Conservation (phyloP, 805 yeast species). For the Kazachstania bromeliacearum region DNA sequence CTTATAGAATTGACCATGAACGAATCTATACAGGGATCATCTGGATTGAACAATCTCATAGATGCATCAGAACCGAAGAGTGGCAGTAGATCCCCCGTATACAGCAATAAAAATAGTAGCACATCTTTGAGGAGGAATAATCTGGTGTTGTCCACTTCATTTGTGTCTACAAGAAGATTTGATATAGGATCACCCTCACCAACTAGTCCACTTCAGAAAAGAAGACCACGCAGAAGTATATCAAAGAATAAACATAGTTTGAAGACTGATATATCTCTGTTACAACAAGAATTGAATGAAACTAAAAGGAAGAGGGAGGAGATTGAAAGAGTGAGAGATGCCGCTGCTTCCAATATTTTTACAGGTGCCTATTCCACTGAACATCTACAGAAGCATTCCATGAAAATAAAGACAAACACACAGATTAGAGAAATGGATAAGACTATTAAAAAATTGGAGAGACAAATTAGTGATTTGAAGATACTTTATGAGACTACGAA, state of each 20-base stretch:
- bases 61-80: not conserved
- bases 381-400: conserved; percentile 29
- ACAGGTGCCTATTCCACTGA: conserved; percentile 29
- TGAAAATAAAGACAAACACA: conserved; percentile 26
- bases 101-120: conserved; percentile 2
- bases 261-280: conserved; percentile 17
- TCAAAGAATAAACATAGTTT: conserved; percentile 15
- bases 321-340: conserved; percentile 18
- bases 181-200: conserved; percentile 22
- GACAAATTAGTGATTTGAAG: conserved; percentile 18
- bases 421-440: conserved; percentile 26
- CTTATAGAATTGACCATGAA: not conserved
- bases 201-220: conserved; percentile 21
- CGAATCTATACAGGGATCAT: not conserved
- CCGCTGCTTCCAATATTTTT: conserved; percentile 25
- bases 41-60: not conserved
- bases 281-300: conserved; percentile 16
- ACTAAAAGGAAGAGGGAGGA: conserved; percentile 19
- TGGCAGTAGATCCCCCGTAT: conserved; percentile 2
- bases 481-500: conserved; percentile 16
- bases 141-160: conserved; percentile 28
- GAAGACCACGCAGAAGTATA: conserved; percentile 17
- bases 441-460: conserved; percentile 22
- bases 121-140: conserved; percentile 11
- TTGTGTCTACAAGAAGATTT: conserved; percentile 23